Percentiles rank a stretch among this genome's conserved stretches.
phyloP scores from a whole-genome alignment of 2,329 filamentous ascomycete genomes.

The Stenocarpella maydis region DNA sequence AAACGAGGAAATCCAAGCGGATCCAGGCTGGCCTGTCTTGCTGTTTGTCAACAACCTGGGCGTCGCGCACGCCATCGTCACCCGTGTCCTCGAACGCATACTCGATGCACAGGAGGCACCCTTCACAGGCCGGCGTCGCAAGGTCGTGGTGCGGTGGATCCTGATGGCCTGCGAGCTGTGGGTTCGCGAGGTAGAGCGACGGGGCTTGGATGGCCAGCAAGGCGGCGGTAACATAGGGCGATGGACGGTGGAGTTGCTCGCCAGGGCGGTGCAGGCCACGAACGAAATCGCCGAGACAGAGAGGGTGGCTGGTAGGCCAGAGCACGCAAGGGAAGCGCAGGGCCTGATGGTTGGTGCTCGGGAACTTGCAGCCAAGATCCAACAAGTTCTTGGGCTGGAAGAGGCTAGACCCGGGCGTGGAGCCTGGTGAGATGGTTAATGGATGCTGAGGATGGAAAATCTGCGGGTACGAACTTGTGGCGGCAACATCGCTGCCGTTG shows the following conservation, averaged over 20 bases:
- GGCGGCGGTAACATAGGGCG: conserved; percentile 29
- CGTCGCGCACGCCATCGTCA: conserved; percentile 64
- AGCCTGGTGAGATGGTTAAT: neutral
- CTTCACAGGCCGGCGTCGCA: conserved; percentile 60
- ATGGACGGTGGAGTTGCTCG: conserved; percentile 35
- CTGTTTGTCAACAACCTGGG: conserved; percentile 63
- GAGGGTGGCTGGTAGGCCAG: conserved; percentile 4
- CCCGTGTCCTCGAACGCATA: conserved; percentile 63
- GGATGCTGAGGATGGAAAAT: neutral
- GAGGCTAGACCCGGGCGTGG: conserved; percentile 9
- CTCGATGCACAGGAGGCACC: conserved; percentile 68
- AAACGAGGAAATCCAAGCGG: conserved; percentile 64
- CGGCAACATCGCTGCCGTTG: neutral
- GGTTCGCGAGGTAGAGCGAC: conserved; percentile 58
- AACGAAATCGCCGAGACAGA: conserved; percentile 27
- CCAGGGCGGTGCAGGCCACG: conserved; percentile 27
- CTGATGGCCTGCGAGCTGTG: conserved; percentile 57
- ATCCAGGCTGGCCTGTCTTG: conserved; percentile 64
- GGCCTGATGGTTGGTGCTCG: conserved; percentile 4
- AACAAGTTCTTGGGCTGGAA: conserved; percentile 15
- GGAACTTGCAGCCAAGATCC: conserved; percentile 17
- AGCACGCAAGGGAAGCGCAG: conserved; percentile 10
- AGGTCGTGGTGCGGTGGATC: conserved; percentile 64
- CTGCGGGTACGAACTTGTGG: neutral
- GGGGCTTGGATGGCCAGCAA: conserved; percentile 42